These are phyloP conservation scores for Hemisphaericaspora subhashii DNA, from an alignment of 1,139 yeast genomes.

Conservation along the genomic window DNA sequence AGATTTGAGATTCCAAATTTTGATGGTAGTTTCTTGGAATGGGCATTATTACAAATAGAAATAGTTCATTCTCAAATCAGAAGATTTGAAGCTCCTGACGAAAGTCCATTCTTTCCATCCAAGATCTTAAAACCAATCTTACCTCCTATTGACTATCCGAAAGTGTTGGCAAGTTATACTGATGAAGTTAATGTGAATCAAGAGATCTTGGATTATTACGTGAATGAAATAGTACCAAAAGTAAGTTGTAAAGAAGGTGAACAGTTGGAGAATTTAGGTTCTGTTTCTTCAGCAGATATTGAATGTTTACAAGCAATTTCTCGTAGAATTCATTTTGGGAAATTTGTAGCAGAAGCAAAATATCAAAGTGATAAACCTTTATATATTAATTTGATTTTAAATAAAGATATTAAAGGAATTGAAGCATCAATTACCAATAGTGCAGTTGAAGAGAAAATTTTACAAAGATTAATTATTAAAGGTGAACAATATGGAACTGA, in stretches of 20 bases:
- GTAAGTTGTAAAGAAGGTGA: conserved; percentile 71
- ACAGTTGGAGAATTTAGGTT: conserved; percentile 83
- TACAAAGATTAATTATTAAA: conserved; percentile 74
- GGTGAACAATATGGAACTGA: conserved; percentile 88
- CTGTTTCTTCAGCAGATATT: conserved; percentile 81
- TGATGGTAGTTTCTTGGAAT: conserved; percentile 82
- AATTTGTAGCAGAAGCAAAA: conserved; percentile 95
- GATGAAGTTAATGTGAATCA: conserved; percentile 75
- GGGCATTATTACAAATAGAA: conserved; percentile 79
- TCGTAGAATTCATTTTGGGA: conserved; percentile 95
- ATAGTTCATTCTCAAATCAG: conserved; percentile 80
- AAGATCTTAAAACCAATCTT: conserved; percentile 65
- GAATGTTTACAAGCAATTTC: conserved; percentile 85
- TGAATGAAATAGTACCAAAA: conserved; percentile 68
- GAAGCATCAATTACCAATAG: conserved; percentile 80
- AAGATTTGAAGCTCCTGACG: conserved; percentile 93
- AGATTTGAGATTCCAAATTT: conserved; percentile 65
- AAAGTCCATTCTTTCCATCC: conserved; percentile 84
- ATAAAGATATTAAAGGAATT: conserved; percentile 69
- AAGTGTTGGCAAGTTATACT: conserved; percentile 69
- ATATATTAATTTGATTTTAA: conserved; percentile 64
- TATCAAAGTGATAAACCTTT: conserved; percentile 65
- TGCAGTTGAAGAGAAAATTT: conserved; percentile 81
- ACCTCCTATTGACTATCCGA: conserved; percentile 80
- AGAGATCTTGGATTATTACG: conserved; percentile 66